A percentile compares a stretch with the other conserved stretches of the same genome.
Evolutionary conservation across 75 land plant species (phyloP).

Genomic region (Gnetum montanum): DNA sequence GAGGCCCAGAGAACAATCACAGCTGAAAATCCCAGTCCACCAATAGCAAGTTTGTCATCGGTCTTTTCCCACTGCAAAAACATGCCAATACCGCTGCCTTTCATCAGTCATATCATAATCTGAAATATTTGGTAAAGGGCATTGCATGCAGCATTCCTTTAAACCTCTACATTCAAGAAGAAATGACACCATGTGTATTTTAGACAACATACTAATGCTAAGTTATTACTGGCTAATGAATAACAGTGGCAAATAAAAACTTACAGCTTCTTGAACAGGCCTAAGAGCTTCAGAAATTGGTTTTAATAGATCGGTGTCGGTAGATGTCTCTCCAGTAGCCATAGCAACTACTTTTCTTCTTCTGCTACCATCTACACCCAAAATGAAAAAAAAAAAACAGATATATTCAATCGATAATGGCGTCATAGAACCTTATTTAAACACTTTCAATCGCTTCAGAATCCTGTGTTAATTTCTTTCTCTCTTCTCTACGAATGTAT

Average conservation of each 20-base stretch:
- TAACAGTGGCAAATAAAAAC: not conserved
- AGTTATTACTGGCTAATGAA: too few relatives aligned
- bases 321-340: slow-evolving; percentile 6
- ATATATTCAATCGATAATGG: not conserved
- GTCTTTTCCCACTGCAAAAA: slow-evolving; percentile 67
- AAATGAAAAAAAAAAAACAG: too few relatives aligned
- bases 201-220: too few relatives aligned
- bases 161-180: too few relatives aligned
- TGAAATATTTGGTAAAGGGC: not conserved
- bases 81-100: not conserved
- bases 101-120: not conserved
- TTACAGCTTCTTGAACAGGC: slow-evolving; percentile 8
- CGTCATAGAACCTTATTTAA: not conserved
- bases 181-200: too few relatives aligned
- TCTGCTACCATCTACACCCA: not conserved
- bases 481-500: too few relatives aligned
- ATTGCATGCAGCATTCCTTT: not conserved
- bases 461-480: too few relatives aligned
- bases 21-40: slow-evolving; percentile 79
- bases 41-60: slow-evolving; percentile 78
- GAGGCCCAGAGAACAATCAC: slow-evolving; percentile 76
- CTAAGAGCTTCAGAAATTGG: not conserved
- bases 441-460: not conserved
- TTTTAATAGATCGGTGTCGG: slow-evolving; percentile 4
- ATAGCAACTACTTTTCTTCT: slow-evolving; percentile 6